phyloP scores from a whole-genome alignment of 192 early-diverging fungal genomes.

The Dissophora globulifera region DNA sequence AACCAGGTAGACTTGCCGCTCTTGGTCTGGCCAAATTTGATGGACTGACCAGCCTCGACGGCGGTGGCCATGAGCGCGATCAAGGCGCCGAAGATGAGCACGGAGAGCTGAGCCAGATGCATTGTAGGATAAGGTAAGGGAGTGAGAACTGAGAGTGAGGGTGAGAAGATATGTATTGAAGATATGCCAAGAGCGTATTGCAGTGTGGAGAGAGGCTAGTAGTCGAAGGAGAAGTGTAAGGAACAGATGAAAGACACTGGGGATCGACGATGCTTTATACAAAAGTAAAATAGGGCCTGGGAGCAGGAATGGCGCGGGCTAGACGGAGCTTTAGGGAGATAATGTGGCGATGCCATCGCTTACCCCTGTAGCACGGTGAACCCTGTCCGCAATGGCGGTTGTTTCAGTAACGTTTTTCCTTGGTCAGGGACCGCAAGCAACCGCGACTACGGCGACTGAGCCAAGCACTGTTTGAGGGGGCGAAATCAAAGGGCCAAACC shows the following conservation, averaged over 20 bases:
- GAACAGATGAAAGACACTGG: not conserved
- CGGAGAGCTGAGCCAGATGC: slow-evolving; percentile 14
- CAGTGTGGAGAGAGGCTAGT: not conserved
- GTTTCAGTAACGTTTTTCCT: too few relatives aligned
- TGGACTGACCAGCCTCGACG: slow-evolving; percentile 1
- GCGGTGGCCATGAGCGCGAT: slow-evolving; percentile 16
- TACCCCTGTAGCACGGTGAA: too few relatives aligned
- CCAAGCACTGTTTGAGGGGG: too few relatives aligned
- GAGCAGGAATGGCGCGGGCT: too few relatives aligned
- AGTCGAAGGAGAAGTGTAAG: too few relatives aligned
- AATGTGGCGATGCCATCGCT: too few relatives aligned
- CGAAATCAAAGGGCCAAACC: too few relatives aligned
- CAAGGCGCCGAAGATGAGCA: slow-evolving; percentile 11
- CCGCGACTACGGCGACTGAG: too few relatives aligned
- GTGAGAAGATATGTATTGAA: not conserved
- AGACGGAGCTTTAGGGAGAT: too few relatives aligned
- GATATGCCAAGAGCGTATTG: not conserved
- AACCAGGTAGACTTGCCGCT: slow-evolving; percentile 43
- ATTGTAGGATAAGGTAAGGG: not conserved
- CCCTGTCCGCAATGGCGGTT: too few relatives aligned
- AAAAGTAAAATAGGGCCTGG: not conserved
- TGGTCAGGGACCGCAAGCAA: too few relatives aligned
- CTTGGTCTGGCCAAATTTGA: slow-evolving; percentile 9
- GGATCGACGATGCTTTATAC: not conserved
- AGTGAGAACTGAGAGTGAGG: not conserved